Conservation (phyloP, 805 yeast species). For the Candida nanaspora region DNA sequence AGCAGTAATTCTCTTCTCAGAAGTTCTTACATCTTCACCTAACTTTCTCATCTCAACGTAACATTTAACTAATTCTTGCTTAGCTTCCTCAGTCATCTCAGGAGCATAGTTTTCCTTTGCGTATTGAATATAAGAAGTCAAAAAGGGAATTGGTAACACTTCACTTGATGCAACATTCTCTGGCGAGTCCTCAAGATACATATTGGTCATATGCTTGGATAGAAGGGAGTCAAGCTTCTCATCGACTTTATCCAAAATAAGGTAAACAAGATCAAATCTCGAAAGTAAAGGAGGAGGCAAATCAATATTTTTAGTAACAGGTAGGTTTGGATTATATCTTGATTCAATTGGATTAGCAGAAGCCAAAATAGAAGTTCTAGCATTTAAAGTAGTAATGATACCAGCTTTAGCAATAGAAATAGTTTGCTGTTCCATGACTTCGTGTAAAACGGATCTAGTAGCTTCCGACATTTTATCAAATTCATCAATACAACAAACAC, state of each 20-base stretch:
- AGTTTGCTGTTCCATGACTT: slow-evolving; percentile 99
- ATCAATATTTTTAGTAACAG: slow-evolving; percentile 93
- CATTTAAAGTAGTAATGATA: slow-evolving; percentile 91
- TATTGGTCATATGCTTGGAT: slow-evolving; percentile 83
- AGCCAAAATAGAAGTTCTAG: slow-evolving; percentile 93
- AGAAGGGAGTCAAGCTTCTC: slow-evolving; percentile 75
- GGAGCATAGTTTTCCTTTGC: slow-evolving; percentile 86
- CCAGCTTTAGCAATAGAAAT: slow-evolving; percentile 99
- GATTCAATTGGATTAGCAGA: slow-evolving; percentile 98
- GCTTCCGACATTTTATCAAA: slow-evolving; percentile 99
- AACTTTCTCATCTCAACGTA: slow-evolving; percentile 91
- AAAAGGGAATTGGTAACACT: slow-evolving; percentile 76
- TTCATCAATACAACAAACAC: slow-evolving; percentile 98
- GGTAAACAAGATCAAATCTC: slow-evolving; percentile 89
- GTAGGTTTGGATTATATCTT: slow-evolving; percentile 87
- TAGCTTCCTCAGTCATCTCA: slow-evolving; percentile 71
- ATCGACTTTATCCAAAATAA: slow-evolving; percentile 89
- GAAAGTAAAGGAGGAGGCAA: slow-evolving; percentile 94
- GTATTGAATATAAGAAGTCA: slow-evolving; percentile 85
- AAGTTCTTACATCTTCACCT: slow-evolving; percentile 83
- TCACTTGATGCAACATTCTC: slow-evolving; percentile 61
- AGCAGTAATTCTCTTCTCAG: slow-evolving; percentile 92
- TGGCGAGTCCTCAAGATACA: slow-evolving; percentile 87
- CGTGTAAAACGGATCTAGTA: slow-evolving; percentile 97
- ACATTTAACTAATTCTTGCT: slow-evolving; percentile 73